These are phyloP conservation scores for Microdochium nivale DNA, from an alignment of 2,329 filamentous ascomycete species.

Conservation along the genomic window DNA sequence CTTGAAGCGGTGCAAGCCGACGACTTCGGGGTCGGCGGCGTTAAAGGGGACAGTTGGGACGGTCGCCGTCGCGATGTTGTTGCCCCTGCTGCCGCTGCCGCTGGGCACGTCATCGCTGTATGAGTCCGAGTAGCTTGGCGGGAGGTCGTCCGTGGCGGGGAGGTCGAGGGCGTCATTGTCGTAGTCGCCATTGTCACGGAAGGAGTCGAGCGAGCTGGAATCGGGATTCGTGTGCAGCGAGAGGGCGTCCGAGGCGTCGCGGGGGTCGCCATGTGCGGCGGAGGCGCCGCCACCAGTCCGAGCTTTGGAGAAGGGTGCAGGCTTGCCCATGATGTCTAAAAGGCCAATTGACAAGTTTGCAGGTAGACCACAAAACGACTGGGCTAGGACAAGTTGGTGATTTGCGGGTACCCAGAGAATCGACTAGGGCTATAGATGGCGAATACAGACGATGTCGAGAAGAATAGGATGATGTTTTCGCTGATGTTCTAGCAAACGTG, in stretches of 20 bases:
- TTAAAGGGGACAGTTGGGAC: no score
- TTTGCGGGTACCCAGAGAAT: no score
- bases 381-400: no score
- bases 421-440: no score
- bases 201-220: constrained; percentile 8
- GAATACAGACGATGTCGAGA: no score
- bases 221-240: constrained; percentile 17
- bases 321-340: constrained; percentile 17
- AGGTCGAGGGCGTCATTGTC: constrained; percentile 15
- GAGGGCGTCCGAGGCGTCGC: constrained; percentile 12
- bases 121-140: constrained; percentile 18
- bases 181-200: constrained; percentile 8
- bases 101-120: constrained; percentile 11
- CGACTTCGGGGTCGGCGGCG: neutral
- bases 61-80: no score
- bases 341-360: no score
- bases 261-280: constrained; percentile 2
- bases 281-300: neutral
- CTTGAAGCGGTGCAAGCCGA: constrained; percentile 4
- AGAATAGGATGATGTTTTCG: no score
- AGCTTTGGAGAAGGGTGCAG: constrained; percentile 2
- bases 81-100: constrained; percentile 2
- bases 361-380: no score
- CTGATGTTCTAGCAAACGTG: constrained; percentile 7
- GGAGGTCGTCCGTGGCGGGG: constrained; percentile 14